These are phyloP conservation scores for Microcera coccophila DNA, from an alignment of 2,329 filamentous ascomycete species.

Conservation along the genomic window DNA sequence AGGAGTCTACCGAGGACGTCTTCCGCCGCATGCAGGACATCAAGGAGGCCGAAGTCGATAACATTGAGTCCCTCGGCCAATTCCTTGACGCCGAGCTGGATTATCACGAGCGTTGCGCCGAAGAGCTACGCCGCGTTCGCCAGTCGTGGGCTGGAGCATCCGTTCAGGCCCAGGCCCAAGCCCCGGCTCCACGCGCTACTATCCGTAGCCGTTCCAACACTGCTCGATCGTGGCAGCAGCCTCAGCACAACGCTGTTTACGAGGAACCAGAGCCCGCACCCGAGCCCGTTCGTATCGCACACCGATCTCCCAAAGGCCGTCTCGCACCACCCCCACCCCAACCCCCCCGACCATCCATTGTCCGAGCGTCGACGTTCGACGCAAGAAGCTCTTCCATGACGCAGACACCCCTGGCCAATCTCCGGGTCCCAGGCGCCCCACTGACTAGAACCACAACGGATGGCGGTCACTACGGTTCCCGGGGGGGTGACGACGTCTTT, in stretches of 20 bases:
- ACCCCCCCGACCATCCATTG: conserved; percentile 35
- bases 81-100: conserved; percentile 87
- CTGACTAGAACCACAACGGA: conserved; percentile 43
- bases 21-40: conserved; percentile 92
- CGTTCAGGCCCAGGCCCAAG: conserved; percentile 10
- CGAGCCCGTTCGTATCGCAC: conserved; percentile 41
- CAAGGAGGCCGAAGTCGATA: conserved; percentile 84
- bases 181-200: conserved; percentile 5
- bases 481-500: conserved; percentile 43
- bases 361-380: conserved; percentile 40
- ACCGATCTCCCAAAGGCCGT: conserved; percentile 37
- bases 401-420: conserved; percentile 21
- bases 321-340: conserved; percentile 34
- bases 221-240: conserved; percentile 43
- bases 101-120: conserved; percentile 86
- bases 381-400: conserved; percentile 14
- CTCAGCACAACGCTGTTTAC: conserved; percentile 31
- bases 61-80: conserved; percentile 69
- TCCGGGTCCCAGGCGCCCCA: conserved; percentile 32
- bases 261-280: conserved; percentile 31
- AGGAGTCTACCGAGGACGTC: conserved; percentile 91
- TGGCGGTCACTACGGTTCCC: conserved; percentile 20
- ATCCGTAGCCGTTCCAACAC: conserved; percentile 47
- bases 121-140: conserved; percentile 64
- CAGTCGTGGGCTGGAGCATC: conserved; percentile 40